Percentiles rank a stretch among this genome's conserved stretches.
Evolutionary conservation across 148 eudicot genomes (phyloP).

Genomic region (Drosera capensis): DNA sequence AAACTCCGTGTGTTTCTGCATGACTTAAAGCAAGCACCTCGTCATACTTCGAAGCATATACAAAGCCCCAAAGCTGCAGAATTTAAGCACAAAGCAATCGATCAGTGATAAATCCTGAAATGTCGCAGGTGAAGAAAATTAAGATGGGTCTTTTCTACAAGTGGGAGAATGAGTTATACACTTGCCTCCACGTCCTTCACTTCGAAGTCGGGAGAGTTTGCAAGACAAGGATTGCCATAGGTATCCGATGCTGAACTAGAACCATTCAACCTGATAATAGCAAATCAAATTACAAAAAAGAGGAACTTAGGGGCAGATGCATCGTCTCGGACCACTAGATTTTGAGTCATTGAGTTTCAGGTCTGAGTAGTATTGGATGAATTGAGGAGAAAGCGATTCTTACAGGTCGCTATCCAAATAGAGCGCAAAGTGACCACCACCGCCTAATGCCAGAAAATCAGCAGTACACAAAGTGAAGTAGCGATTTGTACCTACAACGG

Average conservation of each 20-base stretch:
- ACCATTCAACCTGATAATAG: slow-evolving; percentile 43
- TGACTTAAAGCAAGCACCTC: slow-evolving; percentile 49
- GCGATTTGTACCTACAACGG: slow-evolving; percentile 62
- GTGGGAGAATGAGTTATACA: neutral
- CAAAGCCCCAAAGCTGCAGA: slow-evolving; percentile 91
- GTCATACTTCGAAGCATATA: slow-evolving; percentile 68
- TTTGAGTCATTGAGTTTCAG: too few relatives aligned
- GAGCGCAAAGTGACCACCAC: slow-evolving; percentile 80
- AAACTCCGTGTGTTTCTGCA: slow-evolving; percentile 71
- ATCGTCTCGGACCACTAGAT: slow-evolving; percentile 85
- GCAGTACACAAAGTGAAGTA: slow-evolving; percentile 84
- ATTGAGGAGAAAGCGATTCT: slow-evolving; percentile 17
- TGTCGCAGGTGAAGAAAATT: neutral
- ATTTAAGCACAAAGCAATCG: neutral
- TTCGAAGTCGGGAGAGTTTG: slow-evolving; percentile 51
- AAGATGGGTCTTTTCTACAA: neutral
- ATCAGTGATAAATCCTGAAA: neutral
- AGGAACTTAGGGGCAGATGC: slow-evolving; percentile 4
- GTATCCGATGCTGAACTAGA: slow-evolving; percentile 91
- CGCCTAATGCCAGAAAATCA: slow-evolving; percentile 79
- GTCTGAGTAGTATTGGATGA: neutral
- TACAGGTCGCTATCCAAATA: slow-evolving; percentile 84
- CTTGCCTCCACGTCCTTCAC: slow-evolving; percentile 92
- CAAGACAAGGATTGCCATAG: slow-evolving; percentile 80
- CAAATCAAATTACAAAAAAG: neutral